phyloP scores from a whole-genome alignment of 148 eudicot genomes.

The Chenopodium album region DNA sequence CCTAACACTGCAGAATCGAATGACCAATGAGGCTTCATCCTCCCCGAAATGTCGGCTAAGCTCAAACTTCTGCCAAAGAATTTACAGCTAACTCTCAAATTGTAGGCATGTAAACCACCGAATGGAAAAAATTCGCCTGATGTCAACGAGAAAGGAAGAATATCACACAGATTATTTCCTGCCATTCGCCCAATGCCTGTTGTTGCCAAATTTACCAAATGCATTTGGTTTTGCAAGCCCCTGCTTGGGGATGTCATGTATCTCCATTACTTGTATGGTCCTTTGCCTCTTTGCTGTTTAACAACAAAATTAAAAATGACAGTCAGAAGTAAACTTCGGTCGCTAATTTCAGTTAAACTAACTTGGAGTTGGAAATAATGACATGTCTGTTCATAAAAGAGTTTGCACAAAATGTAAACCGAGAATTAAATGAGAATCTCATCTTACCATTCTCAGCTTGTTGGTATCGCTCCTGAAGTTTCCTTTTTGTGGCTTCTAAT shows the following conservation, averaged over 20 bases:
- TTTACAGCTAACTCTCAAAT: not conserved
- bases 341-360: not conserved
- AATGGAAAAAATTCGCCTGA: not conserved
- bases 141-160: not conserved
- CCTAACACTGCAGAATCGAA: not conserved
- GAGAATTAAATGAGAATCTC: not conserved
- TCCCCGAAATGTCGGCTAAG: not conserved
- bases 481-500: conserved; percentile 82
- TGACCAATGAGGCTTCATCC: not conserved
- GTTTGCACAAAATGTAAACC: not conserved
- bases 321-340: not conserved
- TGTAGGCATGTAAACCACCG: not conserved
- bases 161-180: conserved; percentile 39
- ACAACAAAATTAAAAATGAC: not conserved
- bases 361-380: too few species aligned
- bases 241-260: conserved; percentile 81
- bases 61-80: not conserved
- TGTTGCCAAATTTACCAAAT: conserved; percentile 56
- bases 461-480: conserved; percentile 89
- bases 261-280: conserved; percentile 86
- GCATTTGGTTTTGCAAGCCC: conserved; percentile 45
- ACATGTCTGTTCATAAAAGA: not conserved
- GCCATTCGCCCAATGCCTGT: conserved; percentile 60
- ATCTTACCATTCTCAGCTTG: conserved; percentile 71
- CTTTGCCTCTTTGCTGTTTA: conserved; percentile 83